Percentiles rank a stretch among this genome's conserved stretches.
Conservation (phyloP, 164 flowering plant species). For the Tetrastigma voinierianum region DNA sequence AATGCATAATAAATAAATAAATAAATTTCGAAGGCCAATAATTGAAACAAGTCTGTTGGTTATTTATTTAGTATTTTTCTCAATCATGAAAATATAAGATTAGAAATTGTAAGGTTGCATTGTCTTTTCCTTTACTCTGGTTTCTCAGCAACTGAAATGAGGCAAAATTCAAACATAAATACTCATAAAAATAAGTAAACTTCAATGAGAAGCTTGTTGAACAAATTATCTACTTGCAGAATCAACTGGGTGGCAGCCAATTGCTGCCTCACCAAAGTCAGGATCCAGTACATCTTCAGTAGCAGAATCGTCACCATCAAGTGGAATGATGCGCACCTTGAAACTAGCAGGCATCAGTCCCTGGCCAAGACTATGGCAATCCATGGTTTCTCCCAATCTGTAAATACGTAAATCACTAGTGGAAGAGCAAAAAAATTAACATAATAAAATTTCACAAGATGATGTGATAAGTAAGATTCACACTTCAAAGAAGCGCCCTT, state of each 20-base stretch:
- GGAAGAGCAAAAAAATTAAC: background rate
- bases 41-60: too few relatives aligned
- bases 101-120: too few relatives aligned
- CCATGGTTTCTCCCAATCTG: slow-evolving; percentile 92
- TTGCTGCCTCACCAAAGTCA: slow-evolving; percentile 89
- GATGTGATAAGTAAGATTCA: background rate
- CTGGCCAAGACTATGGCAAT: slow-evolving; percentile 85
- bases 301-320: slow-evolving; percentile 71
- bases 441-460: background rate
- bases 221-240: slow-evolving; percentile 36
- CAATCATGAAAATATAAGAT: too few relatives aligned
- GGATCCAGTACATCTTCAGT: slow-evolving; percentile 81
- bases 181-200: too few relatives aligned
- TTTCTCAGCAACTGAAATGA: too few relatives aligned
- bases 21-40: too few relatives aligned
- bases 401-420: slow-evolving; percentile 1
- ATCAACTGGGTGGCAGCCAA: slow-evolving; percentile 89
- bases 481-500: background rate
- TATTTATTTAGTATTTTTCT: too few relatives aligned
- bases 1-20: too few relatives aligned
- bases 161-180: too few relatives aligned
- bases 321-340: slow-evolving; percentile 76
- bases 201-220: too few relatives aligned
- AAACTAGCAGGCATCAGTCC: slow-evolving; percentile 92
- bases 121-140: too few relatives aligned